Conservation (phyloP, 83 land plant genomes). For the Picea abies region DNA sequence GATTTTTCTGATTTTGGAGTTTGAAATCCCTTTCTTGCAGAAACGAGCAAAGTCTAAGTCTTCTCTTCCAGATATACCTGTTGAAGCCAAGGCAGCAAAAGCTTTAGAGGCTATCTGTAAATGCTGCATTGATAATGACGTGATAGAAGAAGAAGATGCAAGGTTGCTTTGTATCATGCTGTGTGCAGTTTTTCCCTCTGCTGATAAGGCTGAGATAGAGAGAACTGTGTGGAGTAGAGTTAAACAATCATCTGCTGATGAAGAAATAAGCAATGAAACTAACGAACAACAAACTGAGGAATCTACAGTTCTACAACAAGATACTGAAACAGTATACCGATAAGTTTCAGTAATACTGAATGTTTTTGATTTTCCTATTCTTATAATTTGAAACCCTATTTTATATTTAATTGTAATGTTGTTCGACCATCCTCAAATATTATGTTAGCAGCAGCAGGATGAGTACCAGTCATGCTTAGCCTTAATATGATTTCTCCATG, state of each 20-base stretch:
- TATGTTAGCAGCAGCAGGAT: neutral
- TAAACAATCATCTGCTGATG: slow-evolving; percentile 35
- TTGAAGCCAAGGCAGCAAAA: slow-evolving; percentile 71
- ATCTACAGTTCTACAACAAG: slow-evolving; percentile 1
- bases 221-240: slow-evolving; percentile 35
- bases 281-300: neutral
- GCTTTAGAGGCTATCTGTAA: slow-evolving; percentile 86
- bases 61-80: slow-evolving; percentile 61
- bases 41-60: slow-evolving; percentile 64
- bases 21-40: slow-evolving; percentile 31
- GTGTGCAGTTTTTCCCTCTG: slow-evolving; percentile 65
- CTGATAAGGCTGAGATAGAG: slow-evolving; percentile 39
- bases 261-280: slow-evolving; percentile 12
- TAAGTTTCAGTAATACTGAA: neutral
- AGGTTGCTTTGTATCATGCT: slow-evolving; percentile 43
- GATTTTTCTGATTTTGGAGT: no score
- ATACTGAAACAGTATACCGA: slow-evolving; percentile 4
- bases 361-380: neutral
- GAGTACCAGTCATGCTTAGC: no score
- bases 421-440: neutral
- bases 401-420: neutral
- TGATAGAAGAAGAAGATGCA: slow-evolving; percentile 63
- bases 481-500: no score
- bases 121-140: slow-evolving; percentile 67
- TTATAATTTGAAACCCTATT: no score